Evolutionary conservation across 2,329 filamentous ascomycete species (phyloP), one percentile per base, ranked within the genome.

Genomic region (Diaporthe humulicola): DNA sequence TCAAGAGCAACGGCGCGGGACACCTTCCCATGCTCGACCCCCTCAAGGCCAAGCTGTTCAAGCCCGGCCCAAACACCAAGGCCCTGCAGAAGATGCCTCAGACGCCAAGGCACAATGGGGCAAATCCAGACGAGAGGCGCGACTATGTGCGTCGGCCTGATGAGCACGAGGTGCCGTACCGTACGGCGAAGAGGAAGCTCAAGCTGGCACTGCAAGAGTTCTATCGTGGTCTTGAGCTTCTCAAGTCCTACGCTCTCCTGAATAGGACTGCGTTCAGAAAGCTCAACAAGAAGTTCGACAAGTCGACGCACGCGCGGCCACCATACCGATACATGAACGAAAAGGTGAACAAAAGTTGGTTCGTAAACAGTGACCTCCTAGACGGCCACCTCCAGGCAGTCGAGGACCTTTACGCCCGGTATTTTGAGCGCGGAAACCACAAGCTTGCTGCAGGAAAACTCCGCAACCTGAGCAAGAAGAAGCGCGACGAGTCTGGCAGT

Each of bases 231-330:
- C 88, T 99, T 19, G 97, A 99, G 82, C 87, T 98, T 60, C 88
- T 99, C 75, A 98, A 98, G 85, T 94, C 95, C 0, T 99, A 98
- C 80, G 93, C 95, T 1, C 86, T 98, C 30, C 88, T 98, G 19
- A 99, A 99, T 82, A 91, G 95, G 66, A 98, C 95, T 0, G 97
- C 95, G 0, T 98, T 98, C 81, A 93, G 96, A 42, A 99, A 99
- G 83, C 95, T 99, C 81, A 98, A 98, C 85, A 99, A 99, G 84
- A 99, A 99, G 84, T 98, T 97, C 82, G 96, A 98, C 87, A 99
- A 98, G 85, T 91, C 93, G 2, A 91, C 95, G 73, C 91, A 95
- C 79, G 93, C 95, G 54, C 90, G 93, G 15, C 95, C 95, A 0
- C 90, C 93, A 0, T 90, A 94, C 81, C 90, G 93, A 38, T 98